Base-by-base conservation (phyloP, 306 rosid species). In the Vigna radiata region DNA sequence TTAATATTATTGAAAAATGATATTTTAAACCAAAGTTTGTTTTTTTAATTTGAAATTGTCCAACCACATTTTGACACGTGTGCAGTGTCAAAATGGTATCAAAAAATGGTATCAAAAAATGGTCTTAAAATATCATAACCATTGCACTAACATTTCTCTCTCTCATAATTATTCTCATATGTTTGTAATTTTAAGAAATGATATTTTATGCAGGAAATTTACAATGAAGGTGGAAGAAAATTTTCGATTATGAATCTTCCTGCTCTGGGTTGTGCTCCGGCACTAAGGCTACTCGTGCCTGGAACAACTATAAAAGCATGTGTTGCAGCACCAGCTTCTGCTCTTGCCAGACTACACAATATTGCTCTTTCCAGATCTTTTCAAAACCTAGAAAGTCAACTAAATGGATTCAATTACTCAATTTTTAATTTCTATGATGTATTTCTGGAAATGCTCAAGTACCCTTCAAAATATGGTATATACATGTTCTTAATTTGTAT, bases 171-270 rank as follows among this genome's bases (percentile, higher is more conserved):
- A 2, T 25, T 25, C 7, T 33, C 37, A 5, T 4, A 5, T 33
- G 37, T 33, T 33, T 33, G 37, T 33, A 33, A 33, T 33, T 33
- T 7, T 37, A 7, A 37, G 8, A 7, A 37, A 37, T 37, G 9
- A 37, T 37, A 6, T 7, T 37, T 37, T 37, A 5, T 6, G 9
- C 41, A 37, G 41, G 9, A 6, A 7, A 37, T 37, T 37, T 37
- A 89, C 61, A 46, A 81, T 61, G 61, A 52, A 63, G 90, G 90
- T 50, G 92, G 88, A 74, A 88, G 95, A 68, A 90, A 90, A 77
- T 83, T 90, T 27, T 89, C 78, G 15, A 49, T 86, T 25, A 0
- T 64, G 7, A 87, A 55, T 21, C 1, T 83, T 55, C 14, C 5
- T 31, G 82, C 92, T 2, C 1, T 70, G 48, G 74, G 68, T 49